Evolutionary conservation across 805 yeast genomes (phyloP).

Genomic region (Saturnispora gosingensis): DNA sequence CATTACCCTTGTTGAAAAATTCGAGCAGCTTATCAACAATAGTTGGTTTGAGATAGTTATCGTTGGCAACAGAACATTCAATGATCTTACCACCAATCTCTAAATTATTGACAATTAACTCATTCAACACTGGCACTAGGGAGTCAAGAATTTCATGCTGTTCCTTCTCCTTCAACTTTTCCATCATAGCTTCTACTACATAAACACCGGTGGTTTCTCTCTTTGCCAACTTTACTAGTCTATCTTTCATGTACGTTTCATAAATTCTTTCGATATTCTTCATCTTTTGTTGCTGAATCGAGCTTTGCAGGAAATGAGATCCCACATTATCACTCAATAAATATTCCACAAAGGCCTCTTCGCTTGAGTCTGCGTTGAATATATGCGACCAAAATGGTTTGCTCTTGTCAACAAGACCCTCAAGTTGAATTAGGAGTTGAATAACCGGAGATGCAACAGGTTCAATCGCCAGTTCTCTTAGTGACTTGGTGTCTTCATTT

Average conservation of each 20-base stretch:
- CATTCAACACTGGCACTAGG: slow-evolving; percentile 56
- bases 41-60: slow-evolving; percentile 50
- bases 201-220: slow-evolving; percentile 81
- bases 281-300: slow-evolving; percentile 54
- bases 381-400: slow-evolving; percentile 60
- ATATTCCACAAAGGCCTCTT: slow-evolving; percentile 76
- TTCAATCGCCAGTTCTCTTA: slow-evolving; percentile 70
- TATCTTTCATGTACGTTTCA: slow-evolving; percentile 59
- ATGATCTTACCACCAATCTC: slow-evolving; percentile 61
- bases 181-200: slow-evolving; percentile 63
- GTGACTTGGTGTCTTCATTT: slow-evolving; percentile 32
- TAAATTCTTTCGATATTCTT: slow-evolving; percentile 66
- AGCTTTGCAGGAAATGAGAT: slow-evolving; percentile 77
- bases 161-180: slow-evolving; percentile 53
- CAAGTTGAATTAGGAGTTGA: slow-evolving; percentile 69
- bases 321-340: slow-evolving; percentile 85
- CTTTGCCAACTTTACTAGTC: slow-evolving; percentile 63
- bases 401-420: slow-evolving; percentile 69
- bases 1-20: slow-evolving; percentile 30
- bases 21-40: slow-evolving; percentile 42
- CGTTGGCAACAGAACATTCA: slow-evolving; percentile 52
- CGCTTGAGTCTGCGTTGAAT: slow-evolving; percentile 49
- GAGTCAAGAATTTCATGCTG: slow-evolving; percentile 53
- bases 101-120: slow-evolving; percentile 54
- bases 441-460: slow-evolving; percentile 81